Evolutionary conservation across 1,139 yeast genomes (phyloP).

Genomic region (Yamadazyma triangularis): DNA sequence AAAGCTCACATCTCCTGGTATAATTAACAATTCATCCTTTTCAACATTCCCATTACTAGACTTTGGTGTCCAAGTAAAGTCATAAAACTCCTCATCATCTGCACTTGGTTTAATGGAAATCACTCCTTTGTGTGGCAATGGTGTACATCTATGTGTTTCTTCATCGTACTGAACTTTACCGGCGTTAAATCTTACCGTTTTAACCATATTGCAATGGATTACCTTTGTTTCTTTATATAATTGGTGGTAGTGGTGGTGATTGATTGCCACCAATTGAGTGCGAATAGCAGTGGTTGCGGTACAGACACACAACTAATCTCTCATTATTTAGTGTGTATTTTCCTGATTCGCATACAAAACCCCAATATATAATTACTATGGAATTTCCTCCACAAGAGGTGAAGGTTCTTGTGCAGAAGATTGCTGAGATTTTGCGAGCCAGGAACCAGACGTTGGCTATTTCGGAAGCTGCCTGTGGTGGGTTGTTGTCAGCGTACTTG

Average conservation of each 20-base stretch:
- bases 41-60: slow-evolving; percentile 34
- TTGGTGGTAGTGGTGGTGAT: neutral
- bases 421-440: slow-evolving; percentile 50
- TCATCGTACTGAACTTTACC: slow-evolving; percentile 79
- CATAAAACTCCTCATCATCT: slow-evolving; percentile 50
- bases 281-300: no score
- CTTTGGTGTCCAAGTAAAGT: slow-evolving; percentile 43
- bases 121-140: slow-evolving; percentile 72
- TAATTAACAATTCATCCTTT: slow-evolving; percentile 68
- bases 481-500: slow-evolving; percentile 71
- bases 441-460: slow-evolving; percentile 67
- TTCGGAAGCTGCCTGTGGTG: slow-evolving; percentile 90
- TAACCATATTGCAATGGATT: neutral
- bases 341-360: neutral
- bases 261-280: slow-evolving; percentile 1
- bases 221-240: neutral
- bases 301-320: no score
- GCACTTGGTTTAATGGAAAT: slow-evolving; percentile 57
- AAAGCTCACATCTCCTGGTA: slow-evolving; percentile 93
- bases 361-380: slow-evolving; percentile 23
- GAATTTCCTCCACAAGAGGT: slow-evolving; percentile 62
- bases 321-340: no score
- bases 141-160: slow-evolving; percentile 65
- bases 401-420: slow-evolving; percentile 44
- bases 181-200: slow-evolving; percentile 59